Percentiles rank a stretch among this genome's conserved stretches.
phyloP scores from a whole-genome alignment of 257 asterid species.

The Plantago ovata region DNA sequence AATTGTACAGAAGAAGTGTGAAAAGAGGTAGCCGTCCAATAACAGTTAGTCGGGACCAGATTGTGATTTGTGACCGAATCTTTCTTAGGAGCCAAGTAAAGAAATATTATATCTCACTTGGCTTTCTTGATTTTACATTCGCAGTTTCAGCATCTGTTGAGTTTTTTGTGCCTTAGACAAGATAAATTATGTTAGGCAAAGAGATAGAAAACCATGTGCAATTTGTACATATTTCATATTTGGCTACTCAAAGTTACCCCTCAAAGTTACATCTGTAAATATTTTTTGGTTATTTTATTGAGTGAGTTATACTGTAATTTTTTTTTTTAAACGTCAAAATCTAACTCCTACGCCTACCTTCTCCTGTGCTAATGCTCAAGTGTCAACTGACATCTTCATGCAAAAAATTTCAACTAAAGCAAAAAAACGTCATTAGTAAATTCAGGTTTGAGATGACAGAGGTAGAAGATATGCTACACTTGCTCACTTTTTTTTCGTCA shows the following conservation, averaged over 20 bases:
- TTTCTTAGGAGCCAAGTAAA: conserved; percentile 17
- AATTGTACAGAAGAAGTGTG: background rate
- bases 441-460: too few relatives aligned
- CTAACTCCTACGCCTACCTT: too few relatives aligned
- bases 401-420: too few relatives aligned
- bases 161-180: background rate
- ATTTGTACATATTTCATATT: background rate
- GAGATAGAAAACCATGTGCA: background rate
- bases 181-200: conserved; percentile 1
- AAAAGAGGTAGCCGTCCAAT: conserved; percentile 7
- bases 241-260: background rate
- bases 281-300: background rate
- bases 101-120: too few relatives aligned
- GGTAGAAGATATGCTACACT: too few relatives aligned
- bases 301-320: too few relatives aligned
- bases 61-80: conserved; percentile 14
- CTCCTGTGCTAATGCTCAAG: too few relatives aligned
- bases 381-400: too few relatives aligned
- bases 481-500: too few relatives aligned
- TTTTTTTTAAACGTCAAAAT: too few relatives aligned
- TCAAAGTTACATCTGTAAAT: background rate
- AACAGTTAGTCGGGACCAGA: conserved; percentile 5
- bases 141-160: background rate
- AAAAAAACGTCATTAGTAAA: too few relatives aligned
- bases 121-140: background rate